Conservation (phyloP, 2,329 filamentous ascomycete species). For the Phialocephala sp. region DNA sequence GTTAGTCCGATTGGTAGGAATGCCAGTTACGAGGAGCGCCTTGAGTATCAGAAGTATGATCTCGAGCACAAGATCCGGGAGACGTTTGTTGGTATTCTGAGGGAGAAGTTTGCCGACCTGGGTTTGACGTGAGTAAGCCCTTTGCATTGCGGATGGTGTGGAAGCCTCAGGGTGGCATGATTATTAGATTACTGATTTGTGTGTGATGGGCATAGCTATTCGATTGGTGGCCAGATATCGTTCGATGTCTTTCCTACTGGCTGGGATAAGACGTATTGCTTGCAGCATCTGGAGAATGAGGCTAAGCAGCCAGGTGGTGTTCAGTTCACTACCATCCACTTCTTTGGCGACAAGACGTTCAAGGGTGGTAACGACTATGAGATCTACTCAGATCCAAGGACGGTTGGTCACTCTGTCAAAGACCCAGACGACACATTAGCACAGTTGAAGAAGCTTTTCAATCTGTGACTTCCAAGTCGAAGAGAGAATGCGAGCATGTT, state of each 20-base stretch:
- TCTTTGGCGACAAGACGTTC: slow-evolving; percentile 96
- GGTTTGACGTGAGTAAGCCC: slow-evolving; percentile 74
- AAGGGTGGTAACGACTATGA: slow-evolving; percentile 94
- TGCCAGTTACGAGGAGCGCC: slow-evolving; percentile 78
- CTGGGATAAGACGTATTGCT: slow-evolving; percentile 99
- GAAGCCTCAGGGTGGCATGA: slow-evolving; percentile 1
- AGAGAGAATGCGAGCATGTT: not conserved
- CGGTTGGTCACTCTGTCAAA: slow-evolving; percentile 82
- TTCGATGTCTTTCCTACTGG: slow-evolving; percentile 97
- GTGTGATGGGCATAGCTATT: slow-evolving; percentile 64
- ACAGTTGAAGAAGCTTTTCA: slow-evolving; percentile 82
- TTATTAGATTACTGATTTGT: not conserved
- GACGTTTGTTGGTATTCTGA: slow-evolving; percentile 76
- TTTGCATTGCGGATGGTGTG: slow-evolving; percentile 14
- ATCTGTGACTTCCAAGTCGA: slow-evolving; percentile 54
- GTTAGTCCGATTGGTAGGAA: slow-evolving; percentile 85
- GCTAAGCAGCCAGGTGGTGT: slow-evolving; percentile 72
- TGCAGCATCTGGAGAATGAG: slow-evolving; percentile 84
- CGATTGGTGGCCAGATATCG: slow-evolving; percentile 95
- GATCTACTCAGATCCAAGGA: slow-evolving; percentile 83
- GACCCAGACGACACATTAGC: slow-evolving; percentile 82
- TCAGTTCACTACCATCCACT: slow-evolving; percentile 87
- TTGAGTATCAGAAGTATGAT: slow-evolving; percentile 84
- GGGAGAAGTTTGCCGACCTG: slow-evolving; percentile 80
- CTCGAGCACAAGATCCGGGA: slow-evolving; percentile 75